Base-by-base conservation (phyloP, 129 eudicot species). In the Artemisia annua region DNA sequence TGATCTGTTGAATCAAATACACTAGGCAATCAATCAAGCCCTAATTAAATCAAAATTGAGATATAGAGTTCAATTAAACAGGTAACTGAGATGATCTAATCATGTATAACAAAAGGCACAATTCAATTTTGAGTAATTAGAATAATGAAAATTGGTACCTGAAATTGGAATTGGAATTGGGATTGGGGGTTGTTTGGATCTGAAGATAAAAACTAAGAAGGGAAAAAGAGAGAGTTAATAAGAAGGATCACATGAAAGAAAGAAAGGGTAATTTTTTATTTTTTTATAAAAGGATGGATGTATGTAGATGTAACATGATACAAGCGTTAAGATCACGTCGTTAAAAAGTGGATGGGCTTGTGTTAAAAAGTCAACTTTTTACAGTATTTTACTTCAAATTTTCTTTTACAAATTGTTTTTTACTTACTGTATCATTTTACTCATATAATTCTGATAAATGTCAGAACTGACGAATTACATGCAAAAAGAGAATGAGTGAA, bases 161-260 rank as follows among this genome's bases (percentile, higher is more conserved):
- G 7, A n/a, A 30, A 30, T 4, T 30, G 35, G 6, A 3, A 46
- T 14, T 24, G 67, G 48, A 24, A 78, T 24, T 17, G 66, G 60
- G 15, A 78, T 24, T 17, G 66, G 60, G 15, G 68, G 68, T 69
- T 70, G 69, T 22, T 39, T 71, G 82, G 82, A 78, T 78, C 72
- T 78, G 72, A 35, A 50, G 48, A 70, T 39, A 50, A 77, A 77
- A 77, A 62, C 76, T 7, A 77, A 77, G 65, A 66, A 48, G 14
- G 61, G 48, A 69, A 55, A 24, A 68, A 51, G 75, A 59, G 70
- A 35, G 75, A 51, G 81, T 59, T 53, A 63, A 70, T 70, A 22
- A 46, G 52, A 66, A 53, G 16, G 81, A 77, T 77, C 81, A 62
- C 76, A 69, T 61, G 71, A 77, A 60, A 2, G 28, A 26, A 26